phyloP scores from a whole-genome alignment of 2,329 filamentous ascomycete genomes.

The Metarhizium anisopliae region DNA sequence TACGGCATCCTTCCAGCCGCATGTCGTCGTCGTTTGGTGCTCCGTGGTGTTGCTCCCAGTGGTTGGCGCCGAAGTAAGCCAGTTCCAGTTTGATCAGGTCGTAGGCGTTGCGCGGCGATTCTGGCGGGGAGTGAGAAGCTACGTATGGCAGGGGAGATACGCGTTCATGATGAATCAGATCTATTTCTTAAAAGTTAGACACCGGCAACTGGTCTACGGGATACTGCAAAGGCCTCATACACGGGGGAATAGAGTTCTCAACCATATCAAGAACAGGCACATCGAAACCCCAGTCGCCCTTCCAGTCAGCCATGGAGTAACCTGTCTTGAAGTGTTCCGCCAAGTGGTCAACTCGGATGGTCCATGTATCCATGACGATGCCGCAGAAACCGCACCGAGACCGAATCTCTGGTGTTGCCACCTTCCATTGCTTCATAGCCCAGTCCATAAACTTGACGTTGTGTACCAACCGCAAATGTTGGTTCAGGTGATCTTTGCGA shows the following conservation, averaged over 20 bases:
- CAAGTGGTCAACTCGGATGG: constrained; percentile 50
- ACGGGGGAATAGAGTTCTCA: constrained; percentile 58
- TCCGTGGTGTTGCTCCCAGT: constrained; percentile 29
- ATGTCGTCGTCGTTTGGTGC: constrained; percentile 43
- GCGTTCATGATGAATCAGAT: constrained; percentile 56
- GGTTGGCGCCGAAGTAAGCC: constrained; percentile 39
- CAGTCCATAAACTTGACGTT: constrained; percentile 50
- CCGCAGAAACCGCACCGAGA: constrained; percentile 60
- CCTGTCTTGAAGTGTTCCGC: constrained; percentile 61
- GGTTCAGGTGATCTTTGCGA: constrained; percentile 57
- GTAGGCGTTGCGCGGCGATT: constrained; percentile 48
- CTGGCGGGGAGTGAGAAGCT: constrained; percentile 33
- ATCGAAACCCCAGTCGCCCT: constrained; percentile 62
- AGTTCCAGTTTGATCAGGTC: constrained; percentile 52
- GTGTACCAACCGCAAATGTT: constrained; percentile 55
- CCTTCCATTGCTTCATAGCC: constrained; percentile 59
- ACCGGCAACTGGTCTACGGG: constrained; percentile 26
- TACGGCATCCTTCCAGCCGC: constrained; percentile 48
- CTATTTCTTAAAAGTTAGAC: constrained; percentile 37
- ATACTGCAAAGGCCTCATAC: constrained; percentile 37
- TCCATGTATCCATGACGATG: constrained; percentile 53
- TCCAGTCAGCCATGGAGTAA: constrained; percentile 60
- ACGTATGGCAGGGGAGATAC: constrained; percentile 45
- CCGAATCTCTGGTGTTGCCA: constrained; percentile 49
- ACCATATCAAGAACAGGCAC: constrained; percentile 51